These are phyloP conservation scores for Umbelopsis sp. DNA, from an alignment of 192 early-diverging fungal genomes.

Conservation along the genomic window DNA sequence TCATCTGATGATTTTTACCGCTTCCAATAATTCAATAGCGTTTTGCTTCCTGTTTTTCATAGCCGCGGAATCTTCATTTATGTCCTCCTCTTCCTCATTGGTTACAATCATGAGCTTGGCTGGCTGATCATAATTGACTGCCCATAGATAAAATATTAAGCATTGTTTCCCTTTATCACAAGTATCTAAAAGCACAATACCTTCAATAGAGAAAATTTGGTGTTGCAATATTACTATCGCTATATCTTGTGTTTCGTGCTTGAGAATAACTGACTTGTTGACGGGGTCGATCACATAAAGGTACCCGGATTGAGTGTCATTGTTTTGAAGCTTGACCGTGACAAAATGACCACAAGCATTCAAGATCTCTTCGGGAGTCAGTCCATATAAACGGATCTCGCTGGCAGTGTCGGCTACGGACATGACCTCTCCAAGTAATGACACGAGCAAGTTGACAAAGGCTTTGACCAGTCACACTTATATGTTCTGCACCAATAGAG, in stretches of 20 bases:
- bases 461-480: too few species aligned
- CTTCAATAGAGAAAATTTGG: neutral
- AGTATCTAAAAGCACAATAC: neutral
- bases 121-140: neutral
- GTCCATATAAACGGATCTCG: neutral
- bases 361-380: neutral
- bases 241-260: neutral
- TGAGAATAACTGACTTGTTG: neutral
- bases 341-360: neutral
- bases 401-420: neutral
- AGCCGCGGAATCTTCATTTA: conserved; percentile 12
- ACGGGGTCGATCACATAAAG: neutral
- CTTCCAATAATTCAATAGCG: conserved; percentile 7
- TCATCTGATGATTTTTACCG: conserved; percentile 1
- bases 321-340: neutral
- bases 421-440: too few species aligned
- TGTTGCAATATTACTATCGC: conserved; percentile 5
- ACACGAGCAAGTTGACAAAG: too few species aligned
- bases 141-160: neutral
- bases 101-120: conserved; percentile 2
- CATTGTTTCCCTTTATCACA: neutral
- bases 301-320: neutral
- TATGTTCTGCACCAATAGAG: too few species aligned
- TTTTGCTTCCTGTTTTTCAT: conserved; percentile 6
- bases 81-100: neutral